phyloP scores from a whole-genome alignment of 371 early-diverging fungal species.

The Apophysomyces ossiformis region DNA sequence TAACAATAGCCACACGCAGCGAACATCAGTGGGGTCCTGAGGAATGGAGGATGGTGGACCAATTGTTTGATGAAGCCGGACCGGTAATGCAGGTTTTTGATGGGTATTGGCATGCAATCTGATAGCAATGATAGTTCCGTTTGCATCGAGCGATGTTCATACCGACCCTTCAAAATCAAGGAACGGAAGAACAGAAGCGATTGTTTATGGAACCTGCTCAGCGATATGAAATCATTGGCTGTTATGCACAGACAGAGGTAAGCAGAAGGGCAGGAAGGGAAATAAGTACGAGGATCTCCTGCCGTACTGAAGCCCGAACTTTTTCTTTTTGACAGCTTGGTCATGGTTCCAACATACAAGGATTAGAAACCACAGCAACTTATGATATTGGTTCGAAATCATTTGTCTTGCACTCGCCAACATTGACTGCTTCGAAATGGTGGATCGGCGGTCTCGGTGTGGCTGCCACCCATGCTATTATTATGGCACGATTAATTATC shows the following conservation, averaged over 20 bases:
- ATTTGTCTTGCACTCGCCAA: conserved; percentile 86
- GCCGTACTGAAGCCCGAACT: background rate
- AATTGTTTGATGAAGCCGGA: conserved; percentile 59
- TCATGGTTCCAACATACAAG: conserved; percentile 84
- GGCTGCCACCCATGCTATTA: conserved; percentile 80
- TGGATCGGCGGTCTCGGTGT: conserved; percentile 88
- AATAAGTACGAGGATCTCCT: background rate
- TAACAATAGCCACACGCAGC: conserved; percentile 18
- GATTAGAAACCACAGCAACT: conserved; percentile 91
- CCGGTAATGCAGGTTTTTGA: conserved; percentile 39
- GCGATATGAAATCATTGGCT: conserved; percentile 73
- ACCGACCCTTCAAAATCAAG: conserved; percentile 71
- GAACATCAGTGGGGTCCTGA: conserved; percentile 58
- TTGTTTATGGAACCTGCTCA: conserved; percentile 65
- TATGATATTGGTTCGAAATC: conserved; percentile 79
- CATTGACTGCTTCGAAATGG: conserved; percentile 83
- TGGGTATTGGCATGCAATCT: conserved; percentile 3
- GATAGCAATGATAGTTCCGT: conserved; percentile 38
- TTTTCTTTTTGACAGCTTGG: conserved; percentile 42
- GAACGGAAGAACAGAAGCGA: conserved; percentile 68
- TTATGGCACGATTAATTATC: conserved; percentile 86
- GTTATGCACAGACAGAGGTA: conserved; percentile 79
- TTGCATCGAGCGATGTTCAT: conserved; percentile 74
- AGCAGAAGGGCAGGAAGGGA: background rate
- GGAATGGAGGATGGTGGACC: conserved; percentile 57